Percentiles rank a stretch among this genome's conserved stretches.
phyloP scores from a whole-genome alignment of 2,329 filamentous ascomycete species.

The Epichloe typhina region DNA sequence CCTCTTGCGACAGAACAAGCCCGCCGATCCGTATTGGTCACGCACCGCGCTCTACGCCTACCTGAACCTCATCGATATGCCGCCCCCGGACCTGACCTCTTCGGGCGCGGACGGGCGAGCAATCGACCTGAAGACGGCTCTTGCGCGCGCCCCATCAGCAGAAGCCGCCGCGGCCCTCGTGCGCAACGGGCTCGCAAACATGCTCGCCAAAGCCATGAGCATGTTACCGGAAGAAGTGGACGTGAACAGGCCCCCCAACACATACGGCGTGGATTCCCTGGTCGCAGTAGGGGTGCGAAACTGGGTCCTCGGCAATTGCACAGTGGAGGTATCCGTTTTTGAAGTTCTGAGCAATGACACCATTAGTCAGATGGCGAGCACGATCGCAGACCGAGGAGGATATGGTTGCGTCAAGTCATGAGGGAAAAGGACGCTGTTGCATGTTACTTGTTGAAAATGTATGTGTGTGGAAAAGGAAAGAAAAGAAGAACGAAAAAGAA shows the following conservation, averaged over 20 bases:
- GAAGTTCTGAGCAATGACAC: constrained; percentile 31
- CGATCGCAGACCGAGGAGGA: constrained; percentile 21
- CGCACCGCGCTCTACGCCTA: constrained; percentile 34
- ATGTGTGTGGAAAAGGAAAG: neutral
- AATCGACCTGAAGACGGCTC: constrained; percentile 19
- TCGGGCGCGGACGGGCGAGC: constrained; percentile 7
- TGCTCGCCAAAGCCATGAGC: constrained; percentile 32
- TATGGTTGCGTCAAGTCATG: constrained; percentile 11
- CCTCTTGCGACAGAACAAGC: constrained; percentile 36
- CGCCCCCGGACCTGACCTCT: constrained; percentile 15
- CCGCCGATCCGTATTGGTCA: constrained; percentile 41
- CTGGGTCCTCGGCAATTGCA: constrained; percentile 33
- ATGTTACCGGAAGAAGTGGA: constrained; percentile 33
- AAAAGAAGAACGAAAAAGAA: neutral
- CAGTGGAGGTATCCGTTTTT: constrained; percentile 32
- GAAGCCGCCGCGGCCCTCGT: constrained; percentile 21
- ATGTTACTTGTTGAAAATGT: neutral
- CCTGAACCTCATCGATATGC: constrained; percentile 35
- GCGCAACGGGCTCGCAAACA: constrained; percentile 22
- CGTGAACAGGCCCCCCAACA: constrained; percentile 25
- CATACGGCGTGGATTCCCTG: constrained; percentile 41
- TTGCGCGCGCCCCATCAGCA: constrained; percentile 16
- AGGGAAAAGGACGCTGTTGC: neutral
- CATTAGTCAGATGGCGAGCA: constrained; percentile 23
- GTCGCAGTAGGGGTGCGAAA: constrained; percentile 39